A percentile compares a stretch with the other conserved stretches of the same genome.
Evolutionary conservation across 805 yeast genomes (phyloP).

Genomic region (Kodamaea fukazawae): DNA sequence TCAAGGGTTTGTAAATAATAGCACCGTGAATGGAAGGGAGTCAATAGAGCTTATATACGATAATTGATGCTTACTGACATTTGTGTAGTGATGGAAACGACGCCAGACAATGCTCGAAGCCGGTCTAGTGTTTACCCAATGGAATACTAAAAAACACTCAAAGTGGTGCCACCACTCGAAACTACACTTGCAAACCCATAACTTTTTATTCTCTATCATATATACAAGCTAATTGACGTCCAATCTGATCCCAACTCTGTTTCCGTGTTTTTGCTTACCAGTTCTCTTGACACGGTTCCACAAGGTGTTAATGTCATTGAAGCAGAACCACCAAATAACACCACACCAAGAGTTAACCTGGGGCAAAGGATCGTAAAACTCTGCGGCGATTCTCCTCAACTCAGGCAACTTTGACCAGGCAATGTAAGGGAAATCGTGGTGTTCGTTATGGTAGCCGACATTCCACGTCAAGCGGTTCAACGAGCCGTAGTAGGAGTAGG

Average conservation of each 20-base stretch:
- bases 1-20: conserved; percentile 46
- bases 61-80: too few species aligned
- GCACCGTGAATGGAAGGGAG: too few species aligned
- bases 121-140: too few species aligned
- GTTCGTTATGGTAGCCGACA: conserved; percentile 92
- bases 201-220: not conserved
- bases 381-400: conserved; percentile 65
- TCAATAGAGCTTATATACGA: too few species aligned
- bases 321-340: conserved; percentile 69
- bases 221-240: conserved; percentile 8
- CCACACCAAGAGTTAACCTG: conserved; percentile 73
- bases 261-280: conserved; percentile 36
- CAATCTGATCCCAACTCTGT: conserved; percentile 17
- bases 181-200: too few species aligned
- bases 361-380: conserved; percentile 81
- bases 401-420: conserved; percentile 82
- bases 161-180: too few species aligned
- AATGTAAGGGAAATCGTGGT: conserved; percentile 91
- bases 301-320: conserved; percentile 63
- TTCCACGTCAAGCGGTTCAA: conserved; percentile 82
- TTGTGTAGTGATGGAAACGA: too few species aligned
- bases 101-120: too few species aligned
- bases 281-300: conserved; percentile 81
- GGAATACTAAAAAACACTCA: too few species aligned
- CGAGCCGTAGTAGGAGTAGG: conserved; percentile 84